phyloP scores from a whole-genome alignment of 768 basidiomycete species.

The Phlebiopsis gigantea region DNA sequence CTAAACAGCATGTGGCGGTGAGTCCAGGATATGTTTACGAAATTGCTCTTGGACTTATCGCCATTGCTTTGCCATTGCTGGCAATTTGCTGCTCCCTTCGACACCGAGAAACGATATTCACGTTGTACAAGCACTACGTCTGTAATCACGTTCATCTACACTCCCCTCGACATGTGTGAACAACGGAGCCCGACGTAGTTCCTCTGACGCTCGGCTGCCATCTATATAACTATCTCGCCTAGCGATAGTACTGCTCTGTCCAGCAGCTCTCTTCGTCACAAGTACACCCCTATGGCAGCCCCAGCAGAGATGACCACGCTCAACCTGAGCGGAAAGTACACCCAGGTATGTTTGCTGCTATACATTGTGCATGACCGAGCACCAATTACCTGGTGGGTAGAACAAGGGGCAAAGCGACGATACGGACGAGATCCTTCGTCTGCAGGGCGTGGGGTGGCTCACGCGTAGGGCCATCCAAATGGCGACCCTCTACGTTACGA shows the following conservation, averaged over 20 bases:
- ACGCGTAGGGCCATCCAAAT: constrained; percentile 54
- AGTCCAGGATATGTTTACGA: not conserved
- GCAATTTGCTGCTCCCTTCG: too few relatives aligned
- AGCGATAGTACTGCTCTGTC: not conserved
- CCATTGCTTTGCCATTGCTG: too few relatives aligned
- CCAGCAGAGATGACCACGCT: constrained; percentile 55
- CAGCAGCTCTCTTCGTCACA: not conserved
- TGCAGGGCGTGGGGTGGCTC: constrained; percentile 73
- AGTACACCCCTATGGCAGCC: constrained; percentile 47
- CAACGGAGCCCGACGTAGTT: not conserved
- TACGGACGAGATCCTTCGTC: constrained; percentile 55
- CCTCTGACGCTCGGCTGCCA: not conserved
- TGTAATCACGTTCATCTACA: not conserved
- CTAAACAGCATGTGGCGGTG: too few relatives aligned
- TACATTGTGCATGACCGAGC: not conserved
- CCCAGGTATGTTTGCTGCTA: constrained; percentile 40
- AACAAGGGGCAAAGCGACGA: constrained; percentile 63
- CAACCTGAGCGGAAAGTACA: constrained; percentile 56
- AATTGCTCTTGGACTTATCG: too few relatives aligned
- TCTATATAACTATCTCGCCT: not conserved
- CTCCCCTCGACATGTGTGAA: not conserved
- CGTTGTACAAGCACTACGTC: not conserved
- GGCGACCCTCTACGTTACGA: constrained; percentile 51
- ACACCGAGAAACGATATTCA: not conserved
- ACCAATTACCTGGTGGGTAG: constrained; percentile 28